Percentiles rank a stretch among this genome's conserved stretches.
phyloP scores from a whole-genome alignment of 2,329 filamentous ascomycete species.

The Hypoxylon sp. region DNA sequence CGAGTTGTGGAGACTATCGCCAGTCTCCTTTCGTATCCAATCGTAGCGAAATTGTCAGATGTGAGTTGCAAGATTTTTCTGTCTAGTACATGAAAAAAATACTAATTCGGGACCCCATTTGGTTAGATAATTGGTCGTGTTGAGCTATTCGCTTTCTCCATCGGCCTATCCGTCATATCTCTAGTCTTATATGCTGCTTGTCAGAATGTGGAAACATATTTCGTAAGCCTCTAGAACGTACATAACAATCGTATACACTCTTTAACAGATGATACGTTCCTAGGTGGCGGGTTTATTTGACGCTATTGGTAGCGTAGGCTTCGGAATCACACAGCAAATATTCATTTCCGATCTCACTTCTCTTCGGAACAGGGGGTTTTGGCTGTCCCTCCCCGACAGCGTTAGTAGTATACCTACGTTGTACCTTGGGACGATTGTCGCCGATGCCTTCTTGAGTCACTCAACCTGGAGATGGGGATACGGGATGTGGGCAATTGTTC shows the following conservation, averaged over 20 bases:
- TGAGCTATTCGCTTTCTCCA: conserved; percentile 62
- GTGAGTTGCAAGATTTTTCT: background rate
- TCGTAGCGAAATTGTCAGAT: conserved; percentile 33
- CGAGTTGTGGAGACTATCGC: conserved; percentile 37
- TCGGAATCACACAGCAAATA: conserved; percentile 74
- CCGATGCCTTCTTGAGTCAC: conserved; percentile 61
- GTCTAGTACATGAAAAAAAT: no score
- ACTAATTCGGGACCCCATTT: no score
- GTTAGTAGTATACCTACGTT: conserved; percentile 74
- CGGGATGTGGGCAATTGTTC: conserved; percentile 73
- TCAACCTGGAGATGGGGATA: conserved; percentile 74
- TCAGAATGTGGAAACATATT: conserved; percentile 66
- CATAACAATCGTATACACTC: background rate
- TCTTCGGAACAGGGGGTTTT: conserved; percentile 71
- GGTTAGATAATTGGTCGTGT: no score
- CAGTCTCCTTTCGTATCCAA: conserved; percentile 13
- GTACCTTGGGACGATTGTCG: conserved; percentile 71
- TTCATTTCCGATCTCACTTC: conserved; percentile 75
- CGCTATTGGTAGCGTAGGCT: conserved; percentile 69
- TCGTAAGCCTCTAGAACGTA: conserved; percentile 44
- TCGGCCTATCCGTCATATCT: conserved; percentile 64
- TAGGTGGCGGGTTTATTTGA: conserved; percentile 70
- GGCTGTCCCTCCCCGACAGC: conserved; percentile 70
- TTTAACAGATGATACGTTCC: background rate
- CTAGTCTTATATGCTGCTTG: conserved; percentile 71